Evolutionary conservation across 2,329 filamentous ascomycete genomes (phyloP).

Genomic region (Ilyonectria sp.): DNA sequence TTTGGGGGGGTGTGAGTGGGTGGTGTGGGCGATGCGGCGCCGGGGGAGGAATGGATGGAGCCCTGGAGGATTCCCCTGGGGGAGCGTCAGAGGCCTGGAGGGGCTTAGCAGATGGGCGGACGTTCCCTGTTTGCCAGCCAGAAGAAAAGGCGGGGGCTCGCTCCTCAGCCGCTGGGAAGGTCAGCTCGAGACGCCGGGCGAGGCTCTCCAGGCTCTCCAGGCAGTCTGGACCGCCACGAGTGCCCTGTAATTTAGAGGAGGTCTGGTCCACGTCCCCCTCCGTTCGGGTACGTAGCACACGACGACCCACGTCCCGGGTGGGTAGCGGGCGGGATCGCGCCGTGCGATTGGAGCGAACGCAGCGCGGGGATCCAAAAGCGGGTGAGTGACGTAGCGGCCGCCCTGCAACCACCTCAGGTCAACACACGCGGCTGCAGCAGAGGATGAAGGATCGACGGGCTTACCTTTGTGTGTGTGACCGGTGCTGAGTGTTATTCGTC

Average conservation of each 20-base stretch:
- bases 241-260: constrained; percentile 2
- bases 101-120: not conserved
- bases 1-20: constrained; percentile 3
- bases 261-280: not conserved
- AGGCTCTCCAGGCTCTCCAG: not conserved
- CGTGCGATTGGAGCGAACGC: constrained; percentile 2
- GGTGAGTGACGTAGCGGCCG: constrained; percentile 11
- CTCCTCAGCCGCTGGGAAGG: not conserved
- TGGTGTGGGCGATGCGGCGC: not conserved
- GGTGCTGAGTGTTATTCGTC: not conserved
- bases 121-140: not conserved
- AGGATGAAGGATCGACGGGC: not conserved
- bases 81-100: not conserved
- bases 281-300: not conserved
- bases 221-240: not conserved
- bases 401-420: not conserved
- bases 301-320: not conserved
- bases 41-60: not conserved
- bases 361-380: constrained; percentile 13
- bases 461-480: not conserved
- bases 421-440: not conserved
- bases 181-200: not conserved
- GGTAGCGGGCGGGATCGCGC: not conserved
- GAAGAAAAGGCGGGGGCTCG: not conserved
- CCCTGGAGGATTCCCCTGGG: not conserved